Base-by-base conservation (phyloP, 2,329 filamentous ascomycete genomes). In the Tolypocladium tundrense region DNA sequence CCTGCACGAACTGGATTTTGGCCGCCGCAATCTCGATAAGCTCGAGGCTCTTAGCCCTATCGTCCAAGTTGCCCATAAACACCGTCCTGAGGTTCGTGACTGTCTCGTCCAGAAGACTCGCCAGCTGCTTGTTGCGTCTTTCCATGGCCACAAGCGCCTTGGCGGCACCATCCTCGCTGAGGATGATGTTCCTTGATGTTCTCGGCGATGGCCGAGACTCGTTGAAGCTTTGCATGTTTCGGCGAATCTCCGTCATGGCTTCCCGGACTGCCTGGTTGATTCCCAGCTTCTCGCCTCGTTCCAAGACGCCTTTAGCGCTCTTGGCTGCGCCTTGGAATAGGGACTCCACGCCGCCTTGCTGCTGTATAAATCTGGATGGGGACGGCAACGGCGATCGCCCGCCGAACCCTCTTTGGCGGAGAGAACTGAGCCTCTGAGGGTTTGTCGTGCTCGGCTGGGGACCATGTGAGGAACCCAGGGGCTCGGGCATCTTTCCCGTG, bases 181-280 rank as follows among this genome's bases (percentile, higher is more conserved):
- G 68, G 1, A 73, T 62, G 1, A 73, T 62, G 45, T 72, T 69
- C 50, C 69, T 71, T 13, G 70, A 67, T 8, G 72, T 68, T 55
- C 72, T 73, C 27, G 75, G 72, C 16, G 73, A 69, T 37, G 73
- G 76, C 39, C 79, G 75, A 2, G 78, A 75, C 58, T 83, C 81
- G 61, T 89, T 86, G 39, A 88, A 77, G 37, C 80, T 81, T 65
- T 88, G 82, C 63, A 92, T 83, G 63, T 91, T 91, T 65, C 88
- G 88, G 60, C 83, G 83, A 54, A 93, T 87, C 71, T 95, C 90
- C 10, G 86, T 87, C 67, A 94, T 82, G 21, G 90, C 89, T 63
- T 90, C 88, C n/a, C 90, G 82, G 8, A 94, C 84, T 0, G 87
- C 88, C 69, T 88, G 87, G 67, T 91, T 91, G 58, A 94, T 87